Base-by-base conservation (phyloP, 2,329 filamentous ascomycete genomes). In the Ascochyta viciae-villosae region DNA sequence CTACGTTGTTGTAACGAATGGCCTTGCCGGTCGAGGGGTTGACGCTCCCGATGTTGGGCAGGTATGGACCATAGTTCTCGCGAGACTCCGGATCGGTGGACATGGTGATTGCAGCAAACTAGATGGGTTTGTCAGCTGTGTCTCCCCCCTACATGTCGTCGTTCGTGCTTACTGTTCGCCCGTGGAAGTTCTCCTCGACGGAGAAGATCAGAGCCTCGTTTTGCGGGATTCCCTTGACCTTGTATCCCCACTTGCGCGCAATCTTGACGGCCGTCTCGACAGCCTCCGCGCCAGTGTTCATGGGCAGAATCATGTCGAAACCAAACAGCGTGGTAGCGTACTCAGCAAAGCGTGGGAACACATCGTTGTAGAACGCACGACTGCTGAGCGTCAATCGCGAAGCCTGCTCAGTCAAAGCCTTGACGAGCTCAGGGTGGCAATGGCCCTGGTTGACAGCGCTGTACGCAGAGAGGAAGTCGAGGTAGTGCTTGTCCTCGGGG, bases 391-490 rank as follows among this genome's bases (percentile, higher is more conserved):
- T 97, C 72, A 98, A 81, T 35, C 92, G 89, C 63, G 89, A 86
- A 43, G 95, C 95, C 81, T 99, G 95, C 64, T 96, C 91, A 34
- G 87, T 87, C 58, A 99, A 82, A 13, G 93, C 90, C 77, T 94
- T 93, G 74, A 99, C 88, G 54, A 98, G 87, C 80, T 96, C 93
- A 5, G 95, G 95, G 80, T 99, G 94, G 80, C 94, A 98, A 79
- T 99, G 94, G 61, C 94, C 94, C 79, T 98, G 94, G 82, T 98
- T 98, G 74, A 98, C 92, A 60, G 95, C 95, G 67, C 91, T 96
- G 84, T 99, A 99, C 64, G 95, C 95, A 42, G 94, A 98, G 64
- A 99, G 87, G 80, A 97, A 99, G 81, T 99, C 95, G 70, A 98
- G 87, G 78, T 99, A 98, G 77, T 96, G 89, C 68, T 76, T 74